Conservation (phyloP, 106 monocot species). For the Dactylorhiza incarnata region DNA sequence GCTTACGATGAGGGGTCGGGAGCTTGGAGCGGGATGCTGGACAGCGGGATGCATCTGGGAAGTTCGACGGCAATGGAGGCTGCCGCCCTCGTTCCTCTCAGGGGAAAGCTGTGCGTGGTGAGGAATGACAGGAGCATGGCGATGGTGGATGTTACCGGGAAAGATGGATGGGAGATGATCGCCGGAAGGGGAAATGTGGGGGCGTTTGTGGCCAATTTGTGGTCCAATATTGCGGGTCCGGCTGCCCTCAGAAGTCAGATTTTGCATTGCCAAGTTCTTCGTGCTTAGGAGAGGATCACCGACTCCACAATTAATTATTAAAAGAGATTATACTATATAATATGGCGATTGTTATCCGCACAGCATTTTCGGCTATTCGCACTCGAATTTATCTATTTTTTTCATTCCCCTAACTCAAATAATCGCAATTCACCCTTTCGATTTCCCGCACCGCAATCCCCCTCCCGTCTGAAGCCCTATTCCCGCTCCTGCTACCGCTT, state of each 20-base stretch:
- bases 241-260: conserved; percentile 41
- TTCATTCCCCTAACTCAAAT: too few species aligned
- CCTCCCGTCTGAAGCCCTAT: too few species aligned
- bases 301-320: too few species aligned
- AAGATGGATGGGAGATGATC: conserved; percentile 31
- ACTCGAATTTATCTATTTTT: too few species aligned
- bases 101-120: conserved; percentile 22
- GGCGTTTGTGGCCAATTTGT: conserved; percentile 39
- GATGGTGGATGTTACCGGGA: conserved; percentile 22
- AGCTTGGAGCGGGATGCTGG: conserved; percentile 17
- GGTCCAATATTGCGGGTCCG: conserved; percentile 43
- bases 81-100: conserved; percentile 22
- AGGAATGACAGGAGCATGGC: conserved; percentile 23
- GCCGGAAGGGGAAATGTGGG: conserved; percentile 24
- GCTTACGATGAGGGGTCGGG: conserved; percentile 16
- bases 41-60: conserved; percentile 18
- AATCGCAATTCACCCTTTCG: too few species aligned
- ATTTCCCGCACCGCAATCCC: too few species aligned
- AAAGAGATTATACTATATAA: too few species aligned
- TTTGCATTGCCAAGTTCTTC: conserved; percentile 55
- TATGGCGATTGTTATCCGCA: too few species aligned
- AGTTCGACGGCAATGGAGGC: conserved; percentile 20
- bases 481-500: too few species aligned
- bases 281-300: conserved; percentile 27
- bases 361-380: too few species aligned